These are phyloP conservation scores for Carex arenaria DNA, from an alignment of 202 grass and related monocot species.

Conservation along the genomic window DNA sequence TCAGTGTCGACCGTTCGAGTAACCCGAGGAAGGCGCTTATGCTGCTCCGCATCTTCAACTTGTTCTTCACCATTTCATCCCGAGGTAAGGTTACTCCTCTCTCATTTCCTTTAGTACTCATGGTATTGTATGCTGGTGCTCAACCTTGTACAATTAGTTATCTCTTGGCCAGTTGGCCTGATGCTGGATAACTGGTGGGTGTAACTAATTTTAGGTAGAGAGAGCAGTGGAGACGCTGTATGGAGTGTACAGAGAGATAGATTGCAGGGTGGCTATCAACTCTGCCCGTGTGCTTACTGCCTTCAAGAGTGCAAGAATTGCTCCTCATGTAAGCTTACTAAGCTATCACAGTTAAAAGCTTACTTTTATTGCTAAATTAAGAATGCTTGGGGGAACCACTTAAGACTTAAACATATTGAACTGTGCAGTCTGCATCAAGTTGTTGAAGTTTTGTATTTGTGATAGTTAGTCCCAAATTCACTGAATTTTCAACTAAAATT, in stretches of 20 bases:
- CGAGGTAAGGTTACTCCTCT: not conserved
- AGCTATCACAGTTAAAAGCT: conserved; percentile 1
- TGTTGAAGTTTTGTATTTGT: not conserved
- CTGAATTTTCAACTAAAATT: not conserved
- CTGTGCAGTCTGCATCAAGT: not conserved
- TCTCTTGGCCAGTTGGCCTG: not conserved
- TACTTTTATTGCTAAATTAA: not conserved
- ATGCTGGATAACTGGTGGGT: not conserved
- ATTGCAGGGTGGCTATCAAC: conserved; percentile 61
- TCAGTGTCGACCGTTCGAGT: not conserved
- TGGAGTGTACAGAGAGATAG: conserved; percentile 58
- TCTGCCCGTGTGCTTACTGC: conserved; percentile 68
- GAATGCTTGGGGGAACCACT: not conserved
- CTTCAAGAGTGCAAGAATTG: conserved; percentile 57
- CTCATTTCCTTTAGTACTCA: not conserved
- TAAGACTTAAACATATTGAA: not conserved
- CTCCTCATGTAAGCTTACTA: conserved; percentile 60
- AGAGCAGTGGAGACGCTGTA: conserved; percentile 59
- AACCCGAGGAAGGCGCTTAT: not conserved
- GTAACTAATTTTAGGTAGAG: conserved; percentile 5
- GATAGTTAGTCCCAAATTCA: not conserved
- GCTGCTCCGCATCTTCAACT: conserved; percentile 5
- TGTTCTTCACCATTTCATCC: conserved; percentile 11
- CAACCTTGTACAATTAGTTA: not conserved
- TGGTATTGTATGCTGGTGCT: not conserved